Conservation (phyloP, 495 filamentous ascomycete species). For the Neurospora sublineolata region DNA sequence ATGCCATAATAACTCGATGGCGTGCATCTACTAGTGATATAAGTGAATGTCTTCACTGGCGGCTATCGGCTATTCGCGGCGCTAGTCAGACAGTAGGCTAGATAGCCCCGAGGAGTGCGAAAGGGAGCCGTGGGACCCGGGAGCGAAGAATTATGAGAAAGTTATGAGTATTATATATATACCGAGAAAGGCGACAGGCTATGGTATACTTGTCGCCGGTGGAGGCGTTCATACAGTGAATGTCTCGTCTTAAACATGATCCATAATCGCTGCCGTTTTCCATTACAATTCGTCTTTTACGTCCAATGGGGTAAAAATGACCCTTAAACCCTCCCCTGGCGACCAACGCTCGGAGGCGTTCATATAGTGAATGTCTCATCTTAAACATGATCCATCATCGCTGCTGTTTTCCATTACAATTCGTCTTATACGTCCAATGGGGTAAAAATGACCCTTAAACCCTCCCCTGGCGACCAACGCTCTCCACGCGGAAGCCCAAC, state of each 20-base stretch:
- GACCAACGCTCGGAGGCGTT: conserved; percentile 42
- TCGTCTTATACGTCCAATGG: not conserved
- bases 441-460: not conserved
- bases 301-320: not conserved
- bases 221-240: not conserved
- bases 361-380: not conserved
- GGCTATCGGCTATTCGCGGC: not conserved
- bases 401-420: not conserved
- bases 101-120: not conserved
- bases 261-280: not conserved
- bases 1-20: not conserved
- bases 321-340: conserved; percentile 4
- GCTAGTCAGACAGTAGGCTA: not conserved
- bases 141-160: not conserved
- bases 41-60: not conserved
- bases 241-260: not conserved
- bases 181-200: not conserved
- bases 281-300: not conserved
- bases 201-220: not conserved
- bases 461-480: conserved; percentile 30
- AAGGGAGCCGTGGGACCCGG: not conserved
- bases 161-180: not conserved
- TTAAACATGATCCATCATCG: not conserved
- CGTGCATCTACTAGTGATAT: not conserved
- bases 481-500: conserved; percentile 46